Conservation (phyloP, 148 eudicot genomes). For the Polygonum aviculare region DNA sequence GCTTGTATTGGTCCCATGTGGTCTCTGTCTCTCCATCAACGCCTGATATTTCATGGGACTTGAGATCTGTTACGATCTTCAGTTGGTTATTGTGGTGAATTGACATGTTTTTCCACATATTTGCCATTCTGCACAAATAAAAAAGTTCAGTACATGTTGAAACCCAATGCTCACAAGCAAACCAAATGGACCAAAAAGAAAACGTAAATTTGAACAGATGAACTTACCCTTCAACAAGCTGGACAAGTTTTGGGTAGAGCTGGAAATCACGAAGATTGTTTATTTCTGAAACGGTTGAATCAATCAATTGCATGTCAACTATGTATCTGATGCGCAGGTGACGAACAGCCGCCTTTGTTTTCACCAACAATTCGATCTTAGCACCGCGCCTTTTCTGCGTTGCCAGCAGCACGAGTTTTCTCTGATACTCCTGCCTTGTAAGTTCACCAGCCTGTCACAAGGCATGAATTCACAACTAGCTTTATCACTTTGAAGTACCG, state of each 20-base stretch:
- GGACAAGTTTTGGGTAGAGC: conserved; percentile 82
- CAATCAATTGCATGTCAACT: conserved; percentile 94
- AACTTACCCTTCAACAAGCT: conserved; percentile 68
- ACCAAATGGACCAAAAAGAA: neutral
- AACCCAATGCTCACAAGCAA: neutral
- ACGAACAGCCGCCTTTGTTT: conserved; percentile 93
- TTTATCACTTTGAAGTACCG: neutral
- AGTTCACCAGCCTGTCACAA: conserved; percentile 68
- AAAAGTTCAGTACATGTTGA: no score
- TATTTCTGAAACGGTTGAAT: conserved; percentile 86
- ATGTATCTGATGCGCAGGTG: conserved; percentile 91
- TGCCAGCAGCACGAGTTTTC: conserved; percentile 65
- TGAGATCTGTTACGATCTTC: conserved; percentile 41
- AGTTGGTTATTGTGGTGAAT: conserved; percentile 54
- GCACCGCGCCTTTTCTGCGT: conserved; percentile 78
- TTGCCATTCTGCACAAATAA: conserved; percentile 53
- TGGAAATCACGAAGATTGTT: conserved; percentile 81
- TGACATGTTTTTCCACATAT: conserved; percentile 75
- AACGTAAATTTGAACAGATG: neutral
- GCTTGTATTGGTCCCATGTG: conserved; percentile 54
- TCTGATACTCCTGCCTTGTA: conserved; percentile 82
- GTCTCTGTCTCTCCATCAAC: conserved; percentile 66
- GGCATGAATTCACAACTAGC: neutral
- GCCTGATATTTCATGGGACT: conserved; percentile 46
- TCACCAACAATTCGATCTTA: conserved; percentile 62